Evolutionary conservation across 2,329 filamentous ascomycete genomes (phyloP), one percentile per base, ranked within the genome.

Genomic region (Madurella mycetomatis): DNA sequence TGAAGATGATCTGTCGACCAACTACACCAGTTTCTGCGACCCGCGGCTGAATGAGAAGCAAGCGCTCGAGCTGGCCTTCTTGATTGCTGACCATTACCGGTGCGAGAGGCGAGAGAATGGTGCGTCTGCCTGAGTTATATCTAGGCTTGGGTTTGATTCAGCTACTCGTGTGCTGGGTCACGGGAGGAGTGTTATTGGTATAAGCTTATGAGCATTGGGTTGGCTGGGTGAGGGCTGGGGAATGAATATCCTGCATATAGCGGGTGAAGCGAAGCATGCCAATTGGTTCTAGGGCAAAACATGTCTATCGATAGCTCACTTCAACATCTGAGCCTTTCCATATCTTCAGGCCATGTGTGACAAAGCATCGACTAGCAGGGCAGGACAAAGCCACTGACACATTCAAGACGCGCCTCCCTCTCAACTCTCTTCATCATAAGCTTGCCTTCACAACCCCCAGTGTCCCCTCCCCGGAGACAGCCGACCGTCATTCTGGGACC

Each of bases 31-130:
- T 39, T 97, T 92, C 76, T 99, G 94, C 70, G 94, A 99, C 70
- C 94, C 94, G 5, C 76, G 94, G 19, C 75, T 99, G 62, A 99
- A 99, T 67, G 94, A 97, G 79, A 96, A 97, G 75, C 94, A 99
- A 76, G 92, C 94, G 1, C 79, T 99, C 13, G 94, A 99, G 76
- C 72, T 97, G 69, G 92, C 94, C 0, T 99, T 99, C 70, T 73
- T 97, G 65, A 86, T 99, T 46, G 94, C 94, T 0, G 90, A 90
- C 5, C 88, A 92, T 66, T 94, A 78, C 60, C 74, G 80, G 16
- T 66, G 68, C 49, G 71, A 71, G 61, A 66, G 70, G 54, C 55
- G 41, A 16, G 58, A 56, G 40, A 52, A 34, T 18, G 30, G 32
- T 11, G 43, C 32, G 30, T 32, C 17, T 17, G 46, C 13, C 37